Conservation (phyloP, 306 rosid genomes). For the Mimosa pudica region DNA sequence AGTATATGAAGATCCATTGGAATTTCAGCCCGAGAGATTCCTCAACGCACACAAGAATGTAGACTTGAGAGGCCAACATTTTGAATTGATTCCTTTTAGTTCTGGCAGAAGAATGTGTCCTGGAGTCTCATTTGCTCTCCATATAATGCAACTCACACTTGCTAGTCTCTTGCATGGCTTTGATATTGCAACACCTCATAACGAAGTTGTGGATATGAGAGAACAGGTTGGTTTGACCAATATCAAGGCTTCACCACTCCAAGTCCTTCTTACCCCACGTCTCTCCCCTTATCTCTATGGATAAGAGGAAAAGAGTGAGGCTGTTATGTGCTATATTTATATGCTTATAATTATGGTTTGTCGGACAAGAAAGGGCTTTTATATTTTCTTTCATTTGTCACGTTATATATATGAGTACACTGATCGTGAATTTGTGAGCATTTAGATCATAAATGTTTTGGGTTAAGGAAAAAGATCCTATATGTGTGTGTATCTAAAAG, state of each 20-base stretch:
- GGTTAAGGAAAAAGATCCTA: too few species aligned
- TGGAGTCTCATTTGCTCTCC: constrained; percentile 27
- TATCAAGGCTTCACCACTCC: constrained; percentile 24
- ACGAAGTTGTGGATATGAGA: constrained; percentile 35
- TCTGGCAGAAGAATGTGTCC: constrained; percentile 52
- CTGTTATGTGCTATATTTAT: not conserved
- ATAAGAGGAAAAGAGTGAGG: not conserved
- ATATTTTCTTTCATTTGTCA: not conserved
- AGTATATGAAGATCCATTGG: constrained; percentile 14
- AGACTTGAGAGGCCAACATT: constrained; percentile 36
- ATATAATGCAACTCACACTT: constrained; percentile 6
- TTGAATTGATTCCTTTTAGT: constrained; percentile 44
- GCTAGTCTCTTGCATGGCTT: constrained; percentile 45
- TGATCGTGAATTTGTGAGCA: too few species aligned
- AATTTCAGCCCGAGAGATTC: constrained; percentile 50
- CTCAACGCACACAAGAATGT: constrained; percentile 27
- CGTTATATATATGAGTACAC: not conserved
- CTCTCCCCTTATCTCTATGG: not conserved
- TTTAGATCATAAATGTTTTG: too few species aligned
- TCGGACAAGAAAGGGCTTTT: not conserved
- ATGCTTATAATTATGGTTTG: not conserved
- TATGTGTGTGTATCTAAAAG: not conserved
- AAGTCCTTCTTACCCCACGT: constrained; percentile 26
- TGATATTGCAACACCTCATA: not conserved
- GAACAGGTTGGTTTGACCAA: constrained; percentile 41